Evolutionary conservation across 2,329 filamentous ascomycete genomes (phyloP).

Genomic region (Erysiphe neolycopersici): DNA sequence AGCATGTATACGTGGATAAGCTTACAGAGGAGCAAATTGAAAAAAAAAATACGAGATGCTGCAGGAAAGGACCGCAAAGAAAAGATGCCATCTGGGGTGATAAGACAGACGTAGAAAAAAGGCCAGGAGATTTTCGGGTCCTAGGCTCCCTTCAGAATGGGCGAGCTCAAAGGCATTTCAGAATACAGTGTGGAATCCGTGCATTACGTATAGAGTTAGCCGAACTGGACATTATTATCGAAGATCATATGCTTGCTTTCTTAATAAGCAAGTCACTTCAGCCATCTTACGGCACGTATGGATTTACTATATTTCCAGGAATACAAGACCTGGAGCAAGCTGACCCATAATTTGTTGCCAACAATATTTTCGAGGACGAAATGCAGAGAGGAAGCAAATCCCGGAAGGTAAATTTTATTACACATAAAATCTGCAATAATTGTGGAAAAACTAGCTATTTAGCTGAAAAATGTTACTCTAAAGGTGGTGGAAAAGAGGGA

Average conservation of each 20-base stretch:
- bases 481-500: background rate
- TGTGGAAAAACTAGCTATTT: background rate
- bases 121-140: background rate
- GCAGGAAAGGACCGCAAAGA: background rate
- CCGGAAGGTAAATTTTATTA: background rate
- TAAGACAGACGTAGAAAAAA: background rate
- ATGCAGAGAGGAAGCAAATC: background rate
- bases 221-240: background rate
- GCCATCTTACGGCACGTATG: background rate
- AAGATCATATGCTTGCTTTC: background rate
- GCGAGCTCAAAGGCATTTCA: background rate
- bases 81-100: background rate
- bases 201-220: background rate
- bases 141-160: background rate
- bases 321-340: background rate
- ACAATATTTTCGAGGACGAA: constrained; percentile 1
- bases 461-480: background rate
- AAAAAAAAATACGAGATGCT: background rate
- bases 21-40: no score
- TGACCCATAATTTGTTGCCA: background rate
- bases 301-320: background rate
- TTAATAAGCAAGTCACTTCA: background rate
- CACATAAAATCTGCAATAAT: background rate
- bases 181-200: background rate
- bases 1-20: background rate